A percentile compares a stretch with the other conserved stretches of the same genome.
These are phyloP conservation scores for Mycosarcoma maydis DNA, from an alignment of 1,284 basidiomycete genomes.

Conservation along the genomic window DNA sequence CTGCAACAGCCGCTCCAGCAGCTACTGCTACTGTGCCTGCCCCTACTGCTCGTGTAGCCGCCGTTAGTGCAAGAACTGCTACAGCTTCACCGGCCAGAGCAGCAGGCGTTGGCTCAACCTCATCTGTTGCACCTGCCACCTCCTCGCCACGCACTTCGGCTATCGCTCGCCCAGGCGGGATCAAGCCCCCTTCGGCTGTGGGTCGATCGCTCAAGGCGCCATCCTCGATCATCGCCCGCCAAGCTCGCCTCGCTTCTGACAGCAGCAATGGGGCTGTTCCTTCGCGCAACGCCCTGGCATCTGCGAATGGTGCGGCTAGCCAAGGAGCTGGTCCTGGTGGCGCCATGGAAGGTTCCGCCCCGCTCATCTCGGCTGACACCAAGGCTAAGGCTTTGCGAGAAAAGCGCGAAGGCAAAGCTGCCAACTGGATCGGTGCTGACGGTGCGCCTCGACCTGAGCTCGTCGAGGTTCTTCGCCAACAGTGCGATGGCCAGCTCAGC, in stretches of 20 bases:
- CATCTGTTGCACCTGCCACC: slow-evolving; percentile 14
- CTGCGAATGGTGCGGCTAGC: slow-evolving; percentile 8
- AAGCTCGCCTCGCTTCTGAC: slow-evolving; percentile 35
- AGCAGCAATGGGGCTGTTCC: slow-evolving; percentile 19
- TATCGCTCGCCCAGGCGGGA: slow-evolving; percentile 40
- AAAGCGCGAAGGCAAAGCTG: slow-evolving; percentile 77
- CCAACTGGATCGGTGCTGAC: slow-evolving; percentile 73
- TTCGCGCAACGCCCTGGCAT: slow-evolving; percentile 29
- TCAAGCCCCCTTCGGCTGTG: slow-evolving; percentile 52
- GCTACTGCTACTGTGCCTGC: slow-evolving; percentile 14
- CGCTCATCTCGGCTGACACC: slow-evolving; percentile 77
- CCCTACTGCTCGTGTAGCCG: slow-evolving; percentile 8
- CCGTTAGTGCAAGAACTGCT: slow-evolving; percentile 8
- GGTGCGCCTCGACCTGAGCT: slow-evolving; percentile 85
- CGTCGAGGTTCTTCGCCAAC: slow-evolving; percentile 83
- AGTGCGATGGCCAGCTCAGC: slow-evolving; percentile 87
- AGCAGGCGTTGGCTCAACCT: slow-evolving; percentile 4
- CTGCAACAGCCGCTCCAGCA: slow-evolving; percentile 24
- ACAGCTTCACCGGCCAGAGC: slow-evolving; percentile 26
- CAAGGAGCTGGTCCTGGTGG: slow-evolving; percentile 30
- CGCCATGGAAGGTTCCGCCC: slow-evolving; percentile 61
- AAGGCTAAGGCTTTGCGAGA: slow-evolving; percentile 80
- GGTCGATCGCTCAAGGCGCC: slow-evolving; percentile 52
- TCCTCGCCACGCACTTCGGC: slow-evolving; percentile 30
- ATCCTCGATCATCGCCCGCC: slow-evolving; percentile 28